Evolutionary conservation across 768 basidiomycete genomes (phyloP).

Genomic region (Porpolomopsis calyptriformis): DNA sequence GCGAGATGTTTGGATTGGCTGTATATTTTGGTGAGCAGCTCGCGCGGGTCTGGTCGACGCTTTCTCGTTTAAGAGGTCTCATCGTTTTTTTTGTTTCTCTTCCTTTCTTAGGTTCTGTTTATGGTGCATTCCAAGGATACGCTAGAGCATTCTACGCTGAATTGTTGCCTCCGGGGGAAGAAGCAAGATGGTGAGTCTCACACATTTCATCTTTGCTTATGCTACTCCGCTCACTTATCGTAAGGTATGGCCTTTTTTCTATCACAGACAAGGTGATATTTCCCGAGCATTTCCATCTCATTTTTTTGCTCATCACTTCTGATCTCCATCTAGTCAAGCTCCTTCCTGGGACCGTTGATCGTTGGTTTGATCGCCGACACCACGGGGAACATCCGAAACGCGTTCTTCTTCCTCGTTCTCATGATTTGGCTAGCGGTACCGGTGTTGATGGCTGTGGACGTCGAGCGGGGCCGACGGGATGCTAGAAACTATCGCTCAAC

Average conservation of each 20-base stretch:
- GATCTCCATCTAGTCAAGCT: conserved; percentile 87
- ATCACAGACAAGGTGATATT: conserved; percentile 75
- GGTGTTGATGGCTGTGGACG: conserved; percentile 57
- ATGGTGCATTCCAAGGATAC: conserved; percentile 87
- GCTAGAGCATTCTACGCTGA: conserved; percentile 81
- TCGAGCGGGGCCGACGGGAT: conserved; percentile 50
- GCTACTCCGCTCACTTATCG: not conserved
- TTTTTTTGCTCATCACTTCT: too few relatives aligned
- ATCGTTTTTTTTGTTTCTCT: not conserved
- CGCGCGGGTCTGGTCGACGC: not conserved
- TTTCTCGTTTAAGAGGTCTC: not conserved
- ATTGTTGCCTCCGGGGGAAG: conserved; percentile 77
- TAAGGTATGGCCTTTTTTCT: conserved; percentile 65
- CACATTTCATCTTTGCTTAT: not conserved
- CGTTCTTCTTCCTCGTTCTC: conserved; percentile 76
- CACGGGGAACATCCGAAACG: conserved; percentile 86
- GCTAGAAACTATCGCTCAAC: conserved; percentile 34
- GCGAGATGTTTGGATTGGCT: conserved; percentile 79
- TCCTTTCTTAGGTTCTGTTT: conserved; percentile 43
- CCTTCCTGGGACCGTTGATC: conserved; percentile 82
- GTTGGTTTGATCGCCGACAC: conserved; percentile 82
- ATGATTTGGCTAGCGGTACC: conserved; percentile 82
- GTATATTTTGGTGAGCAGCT: conserved; percentile 61
- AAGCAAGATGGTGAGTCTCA: conserved; percentile 67
- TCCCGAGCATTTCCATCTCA: not conserved